phyloP scores from a whole-genome alignment of 2,329 filamentous ascomycete species.

The Gremmenia infestans region DNA sequence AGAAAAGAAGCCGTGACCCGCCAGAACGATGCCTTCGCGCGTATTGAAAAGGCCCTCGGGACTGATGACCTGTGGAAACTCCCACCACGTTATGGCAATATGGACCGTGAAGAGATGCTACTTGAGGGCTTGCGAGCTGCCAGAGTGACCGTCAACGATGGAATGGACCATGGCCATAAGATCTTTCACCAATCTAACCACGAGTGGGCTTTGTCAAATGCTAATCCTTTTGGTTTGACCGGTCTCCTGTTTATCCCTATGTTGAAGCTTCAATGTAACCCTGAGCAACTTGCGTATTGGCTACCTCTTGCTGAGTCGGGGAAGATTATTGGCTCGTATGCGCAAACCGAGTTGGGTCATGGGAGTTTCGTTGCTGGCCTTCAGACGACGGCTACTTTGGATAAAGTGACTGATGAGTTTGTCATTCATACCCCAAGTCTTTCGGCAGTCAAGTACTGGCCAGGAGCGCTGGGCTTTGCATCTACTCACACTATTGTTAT shows the following conservation, averaged over 20 bases:
- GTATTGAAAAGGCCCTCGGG: conserved; percentile 11
- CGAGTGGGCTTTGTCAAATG: conserved; percentile 6
- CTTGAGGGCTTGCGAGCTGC: conserved; percentile 10
- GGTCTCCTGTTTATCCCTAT: conserved; percentile 6
- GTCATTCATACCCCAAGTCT: conserved; percentile 29
- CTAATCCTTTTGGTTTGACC: conserved; percentile 12
- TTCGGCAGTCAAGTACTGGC: conserved; percentile 31
- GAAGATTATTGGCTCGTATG: conserved; percentile 29
- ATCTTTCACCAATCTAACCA: conserved; percentile 3
- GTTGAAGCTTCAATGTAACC: conserved; percentile 9
- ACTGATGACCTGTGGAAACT: conserved; percentile 9
- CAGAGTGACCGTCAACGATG: conserved; percentile 8
- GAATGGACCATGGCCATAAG: conserved; percentile 1
- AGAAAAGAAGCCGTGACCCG: conserved; percentile 3
- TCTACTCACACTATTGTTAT: conserved; percentile 30
- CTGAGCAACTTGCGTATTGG: conserved; percentile 14
- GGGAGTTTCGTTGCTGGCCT: conserved; percentile 30
- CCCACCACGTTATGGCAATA: conserved; percentile 7
- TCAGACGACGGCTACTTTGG: conserved; percentile 32
- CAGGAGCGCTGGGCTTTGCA: conserved; percentile 27
- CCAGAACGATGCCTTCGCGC: conserved; percentile 6
- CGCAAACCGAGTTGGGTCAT: conserved; percentile 32
- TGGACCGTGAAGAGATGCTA: conserved; percentile 6
- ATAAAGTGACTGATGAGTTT: conserved; percentile 28
- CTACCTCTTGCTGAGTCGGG: conserved; percentile 11